phyloP scores from a whole-genome alignment of 345 rosid species.

The Cardamine resedifolia region DNA sequence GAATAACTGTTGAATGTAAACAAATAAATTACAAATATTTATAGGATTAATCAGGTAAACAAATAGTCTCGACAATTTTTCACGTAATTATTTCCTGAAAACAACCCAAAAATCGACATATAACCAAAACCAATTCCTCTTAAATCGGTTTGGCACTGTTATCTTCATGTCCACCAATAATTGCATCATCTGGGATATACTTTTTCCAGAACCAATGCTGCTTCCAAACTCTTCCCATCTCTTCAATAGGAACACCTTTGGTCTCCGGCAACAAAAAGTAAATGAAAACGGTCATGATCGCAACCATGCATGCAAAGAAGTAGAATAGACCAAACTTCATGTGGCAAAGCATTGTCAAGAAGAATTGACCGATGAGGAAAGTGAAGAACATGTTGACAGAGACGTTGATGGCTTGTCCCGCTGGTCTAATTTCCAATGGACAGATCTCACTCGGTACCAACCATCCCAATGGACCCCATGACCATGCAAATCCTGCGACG shows the following conservation, averaged over 20 bases:
- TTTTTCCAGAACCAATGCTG: conserved; percentile 58
- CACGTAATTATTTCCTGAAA: neutral
- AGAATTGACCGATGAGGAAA: conserved; percentile 50
- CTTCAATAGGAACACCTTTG: conserved; percentile 55
- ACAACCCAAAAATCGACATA: neutral
- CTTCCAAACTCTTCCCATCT: conserved; percentile 61
- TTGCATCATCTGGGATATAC: conserved; percentile 21
- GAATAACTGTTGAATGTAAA: neutral
- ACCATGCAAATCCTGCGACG: conserved; percentile 56
- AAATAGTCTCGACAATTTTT: neutral
- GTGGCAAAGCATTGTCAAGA: conserved; percentile 58
- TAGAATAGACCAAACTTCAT: conserved; percentile 63
- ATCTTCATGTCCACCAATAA: conserved; percentile 13
- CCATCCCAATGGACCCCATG: conserved; percentile 72
- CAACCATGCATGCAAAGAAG: conserved; percentile 60
- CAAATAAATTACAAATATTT: neutral
- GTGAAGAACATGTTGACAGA: conserved; percentile 53
- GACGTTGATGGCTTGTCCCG: conserved; percentile 57
- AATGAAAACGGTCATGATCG: conserved; percentile 54
- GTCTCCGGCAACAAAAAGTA: conserved; percentile 63
- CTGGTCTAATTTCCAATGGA: conserved; percentile 53
- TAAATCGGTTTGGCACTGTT: neutral
- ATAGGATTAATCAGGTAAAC: neutral
- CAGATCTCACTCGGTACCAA: conserved; percentile 62
- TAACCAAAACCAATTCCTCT: neutral